Conservation (phyloP, 2,329 filamentous ascomycete species). For the Venturia pyrina region DNA sequence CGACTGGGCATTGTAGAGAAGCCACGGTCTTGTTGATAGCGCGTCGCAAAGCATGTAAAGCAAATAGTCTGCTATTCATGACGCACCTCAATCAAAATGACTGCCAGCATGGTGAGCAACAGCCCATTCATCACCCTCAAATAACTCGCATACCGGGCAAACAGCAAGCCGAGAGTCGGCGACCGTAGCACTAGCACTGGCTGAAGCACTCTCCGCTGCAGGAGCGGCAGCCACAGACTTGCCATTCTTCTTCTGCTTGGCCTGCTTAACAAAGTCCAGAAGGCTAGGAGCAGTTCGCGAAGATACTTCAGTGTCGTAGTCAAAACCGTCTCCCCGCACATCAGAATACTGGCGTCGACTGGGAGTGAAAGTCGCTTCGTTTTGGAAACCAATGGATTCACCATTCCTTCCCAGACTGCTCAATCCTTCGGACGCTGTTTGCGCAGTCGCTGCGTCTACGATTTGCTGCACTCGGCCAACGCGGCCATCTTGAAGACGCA, state of each 20-base stretch:
- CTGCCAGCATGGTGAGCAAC: slow-evolving; percentile 10
- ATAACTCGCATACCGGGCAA: slow-evolving; percentile 10
- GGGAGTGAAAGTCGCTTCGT: neutral
- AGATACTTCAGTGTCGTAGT: neutral
- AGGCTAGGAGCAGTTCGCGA: neutral
- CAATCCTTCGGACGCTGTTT: slow-evolving; percentile 10
- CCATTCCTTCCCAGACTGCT: slow-evolving; percentile 11
- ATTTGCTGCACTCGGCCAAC: slow-evolving; percentile 65
- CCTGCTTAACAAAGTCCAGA: neutral
- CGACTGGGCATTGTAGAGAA: neutral
- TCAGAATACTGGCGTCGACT: neutral
- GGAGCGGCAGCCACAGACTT: neutral
- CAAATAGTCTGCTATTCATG: neutral
- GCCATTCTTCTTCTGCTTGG: neutral
- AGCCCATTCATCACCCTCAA: slow-evolving; percentile 9
- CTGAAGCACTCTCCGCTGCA: neutral
- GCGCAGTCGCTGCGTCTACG: slow-evolving; percentile 21
- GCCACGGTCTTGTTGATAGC: neutral
- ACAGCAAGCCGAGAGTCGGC: neutral
- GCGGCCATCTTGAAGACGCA: slow-evolving; percentile 59
- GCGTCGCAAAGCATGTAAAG: neutral
- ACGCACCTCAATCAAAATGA: slow-evolving; percentile 10
- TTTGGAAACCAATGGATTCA: neutral
- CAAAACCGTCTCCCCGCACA: slow-evolving; percentile 4
- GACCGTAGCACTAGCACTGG: neutral